Conservation (phyloP, 352 stramenopile species). For the Globisporangium nodosum region DNA sequence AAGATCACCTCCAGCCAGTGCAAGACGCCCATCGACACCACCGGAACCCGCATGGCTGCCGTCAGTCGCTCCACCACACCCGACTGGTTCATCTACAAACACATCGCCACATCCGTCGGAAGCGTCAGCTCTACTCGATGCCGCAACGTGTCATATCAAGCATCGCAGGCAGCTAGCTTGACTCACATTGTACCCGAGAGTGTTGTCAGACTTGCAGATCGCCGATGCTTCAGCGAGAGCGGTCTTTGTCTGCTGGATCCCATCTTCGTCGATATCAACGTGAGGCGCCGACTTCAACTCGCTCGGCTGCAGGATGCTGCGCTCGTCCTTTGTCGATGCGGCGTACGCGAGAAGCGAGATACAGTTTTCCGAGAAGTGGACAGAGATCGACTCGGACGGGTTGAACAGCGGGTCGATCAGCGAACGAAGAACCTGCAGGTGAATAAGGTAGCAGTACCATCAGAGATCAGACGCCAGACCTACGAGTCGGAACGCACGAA, state of each 20-base stretch:
- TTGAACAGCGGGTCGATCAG: conserved; percentile 82
- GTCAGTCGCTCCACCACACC: conserved; percentile 78
- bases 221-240: conserved; percentile 65
- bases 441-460: neutral
- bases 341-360: conserved; percentile 71
- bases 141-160: neutral
- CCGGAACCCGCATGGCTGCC: conserved; percentile 68
- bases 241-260: conserved; percentile 59
- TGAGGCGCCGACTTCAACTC: conserved; percentile 16
- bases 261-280: conserved; percentile 40
- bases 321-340: conserved; percentile 68
- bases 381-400: conserved; percentile 51
- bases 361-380: conserved; percentile 59
- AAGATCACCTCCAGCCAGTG: conserved; percentile 82
- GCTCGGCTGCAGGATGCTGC: conserved; percentile 58
- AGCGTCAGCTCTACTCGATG: neutral
- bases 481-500: neutral
- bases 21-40: conserved; percentile 82
- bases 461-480: neutral
- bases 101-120: neutral
- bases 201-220: conserved; percentile 83
- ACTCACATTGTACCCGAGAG: conserved; percentile 77
- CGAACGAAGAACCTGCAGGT: conserved; percentile 59
- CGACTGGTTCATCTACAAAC: conserved; percentile 76
- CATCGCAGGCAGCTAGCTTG: neutral